A percentile compares a stretch with the other conserved stretches of the same genome.
phyloP scores from a whole-genome alignment of 352 stramenopile genomes.

The Phytopythium montanum region DNA sequence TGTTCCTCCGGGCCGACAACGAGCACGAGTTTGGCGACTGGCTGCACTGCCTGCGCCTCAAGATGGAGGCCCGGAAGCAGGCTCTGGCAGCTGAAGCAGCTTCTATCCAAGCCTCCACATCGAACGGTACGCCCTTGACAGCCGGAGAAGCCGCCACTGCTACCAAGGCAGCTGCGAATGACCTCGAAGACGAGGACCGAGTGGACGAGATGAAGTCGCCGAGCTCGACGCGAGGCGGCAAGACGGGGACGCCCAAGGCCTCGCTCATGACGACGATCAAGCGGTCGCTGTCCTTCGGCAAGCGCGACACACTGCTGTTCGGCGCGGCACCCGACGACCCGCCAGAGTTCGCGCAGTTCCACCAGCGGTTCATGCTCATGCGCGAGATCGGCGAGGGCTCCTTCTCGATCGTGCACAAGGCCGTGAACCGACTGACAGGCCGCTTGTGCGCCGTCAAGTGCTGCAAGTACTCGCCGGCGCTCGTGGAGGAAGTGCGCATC shows the following conservation, averaged over 20 bases:
- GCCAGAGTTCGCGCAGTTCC: slow-evolving; percentile 51
- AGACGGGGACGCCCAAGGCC: neutral
- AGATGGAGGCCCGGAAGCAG: slow-evolving; percentile 47
- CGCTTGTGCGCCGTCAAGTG: slow-evolving; percentile 73
- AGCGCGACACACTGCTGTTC: neutral
- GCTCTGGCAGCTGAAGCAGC: slow-evolving; percentile 13
- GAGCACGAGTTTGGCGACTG: slow-evolving; percentile 39
- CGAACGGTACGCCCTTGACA: neutral
- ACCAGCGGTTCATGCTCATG: slow-evolving; percentile 62
- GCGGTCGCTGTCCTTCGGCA: slow-evolving; percentile 2
- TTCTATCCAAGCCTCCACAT: neutral
- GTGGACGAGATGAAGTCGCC: slow-evolving; percentile 2
- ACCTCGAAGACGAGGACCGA: neutral
- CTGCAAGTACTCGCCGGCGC: slow-evolving; percentile 53
- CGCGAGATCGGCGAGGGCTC: slow-evolving; percentile 82
- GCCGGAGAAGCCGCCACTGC: neutral
- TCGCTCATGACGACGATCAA: slow-evolving; percentile 5
- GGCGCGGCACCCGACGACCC: slow-evolving; percentile 19
- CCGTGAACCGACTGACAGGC: slow-evolving; percentile 60
- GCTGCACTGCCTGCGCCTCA: slow-evolving; percentile 43
- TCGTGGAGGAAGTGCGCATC: slow-evolving; percentile 72
- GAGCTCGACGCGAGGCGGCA: neutral
- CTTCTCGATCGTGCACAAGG: slow-evolving; percentile 80
- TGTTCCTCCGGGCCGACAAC: slow-evolving; percentile 50
- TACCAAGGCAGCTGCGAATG: neutral